Base-by-base conservation (phyloP, 805 yeast genomes). In the Ogataea trehaloabstinens region DNA sequence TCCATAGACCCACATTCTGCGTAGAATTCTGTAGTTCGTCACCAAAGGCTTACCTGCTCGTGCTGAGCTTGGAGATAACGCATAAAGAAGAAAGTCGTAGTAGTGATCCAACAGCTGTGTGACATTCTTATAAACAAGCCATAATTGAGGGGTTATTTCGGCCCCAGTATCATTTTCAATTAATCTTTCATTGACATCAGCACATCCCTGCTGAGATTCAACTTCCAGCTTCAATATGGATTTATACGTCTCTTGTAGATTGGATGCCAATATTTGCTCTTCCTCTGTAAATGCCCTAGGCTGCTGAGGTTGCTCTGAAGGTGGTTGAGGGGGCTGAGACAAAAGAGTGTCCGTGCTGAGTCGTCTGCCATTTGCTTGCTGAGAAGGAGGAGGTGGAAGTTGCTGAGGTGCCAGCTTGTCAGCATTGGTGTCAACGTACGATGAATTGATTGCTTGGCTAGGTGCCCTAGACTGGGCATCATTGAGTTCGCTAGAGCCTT, bases 1-100 rank as follows among this genome's bases (percentile, higher is more conserved):
- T 19, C 95, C 95, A 58, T 85, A 85, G 6, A 85, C 90, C 93
- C 93, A 85, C 68, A 85, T 70, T 50, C 93, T 67, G 51, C 91
- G 70, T 24, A 86, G 85, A 30, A 85, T 83, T 58, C 88, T 78
- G 58, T 85, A 85, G 28, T 83, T 75, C 46, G 82, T 83, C 6
- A 85, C 85, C 34, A 85, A 77, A 48, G 84, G 86, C 54, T 78
- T 80, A 2, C 93, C 93, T 3, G 89, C 79, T 55, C 78, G 81
- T 24, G 84, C 81, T 4, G 78, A 67, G 5, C 71, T 60, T 13
- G 89, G 88, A 35, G 81, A 75, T 45, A 83, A 66, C 1, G 90
- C 86, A 15, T 85, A 80, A 11, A 82, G 72, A 28, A 84, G 59
- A 50, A 84, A 84, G 49, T 83, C 88, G 45, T 81, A 78, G 54